phyloP scores from a whole-genome alignment of 2,329 filamentous ascomycete genomes.

The Leptographium radiaticola region DNA sequence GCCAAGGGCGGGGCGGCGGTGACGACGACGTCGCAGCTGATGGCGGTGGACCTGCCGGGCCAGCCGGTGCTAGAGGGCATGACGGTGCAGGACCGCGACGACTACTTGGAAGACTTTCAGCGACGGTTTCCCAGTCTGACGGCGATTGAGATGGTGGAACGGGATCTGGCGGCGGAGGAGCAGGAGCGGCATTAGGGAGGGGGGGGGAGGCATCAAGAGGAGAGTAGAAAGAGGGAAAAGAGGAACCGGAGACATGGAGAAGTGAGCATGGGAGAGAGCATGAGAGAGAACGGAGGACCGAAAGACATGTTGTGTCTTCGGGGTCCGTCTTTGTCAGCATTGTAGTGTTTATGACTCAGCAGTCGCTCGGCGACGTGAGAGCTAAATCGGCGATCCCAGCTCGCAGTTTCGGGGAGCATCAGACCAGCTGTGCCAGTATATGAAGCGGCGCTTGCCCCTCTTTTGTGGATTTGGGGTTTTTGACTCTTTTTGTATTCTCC shows the following conservation, averaged over 20 bases:
- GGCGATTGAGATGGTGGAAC: conserved; percentile 79
- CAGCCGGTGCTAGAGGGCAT: conserved; percentile 37
- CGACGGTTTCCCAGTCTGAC: conserved; percentile 78
- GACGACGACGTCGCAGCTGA: conserved; percentile 17
- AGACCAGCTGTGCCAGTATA: too few species aligned
- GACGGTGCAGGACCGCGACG: conserved; percentile 45
- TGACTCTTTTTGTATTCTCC: too few species aligned
- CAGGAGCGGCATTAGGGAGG: conserved; percentile 5
- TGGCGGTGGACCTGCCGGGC: conserved; percentile 32
- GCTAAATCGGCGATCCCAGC: neutral
- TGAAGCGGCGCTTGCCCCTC: too few species aligned
- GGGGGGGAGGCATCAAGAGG: neutral
- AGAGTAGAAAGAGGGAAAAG: neutral
- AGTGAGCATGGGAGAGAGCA: neutral
- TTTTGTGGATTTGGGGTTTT: too few species aligned
- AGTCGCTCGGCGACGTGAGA: neutral
- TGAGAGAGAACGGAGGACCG: neutral
- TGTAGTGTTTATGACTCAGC: neutral
- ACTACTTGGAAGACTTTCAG: conserved; percentile 59
- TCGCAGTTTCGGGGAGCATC: too few species aligned
- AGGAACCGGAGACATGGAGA: too few species aligned
- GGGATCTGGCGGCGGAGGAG: conserved; percentile 35
- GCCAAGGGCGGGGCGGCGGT: conserved; percentile 10
- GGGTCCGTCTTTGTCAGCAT: neutral
- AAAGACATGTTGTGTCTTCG: too few species aligned